phyloP scores from a whole-genome alignment of 1,284 basidiomycete genomes.

The Veloboletus limbatus region DNA sequence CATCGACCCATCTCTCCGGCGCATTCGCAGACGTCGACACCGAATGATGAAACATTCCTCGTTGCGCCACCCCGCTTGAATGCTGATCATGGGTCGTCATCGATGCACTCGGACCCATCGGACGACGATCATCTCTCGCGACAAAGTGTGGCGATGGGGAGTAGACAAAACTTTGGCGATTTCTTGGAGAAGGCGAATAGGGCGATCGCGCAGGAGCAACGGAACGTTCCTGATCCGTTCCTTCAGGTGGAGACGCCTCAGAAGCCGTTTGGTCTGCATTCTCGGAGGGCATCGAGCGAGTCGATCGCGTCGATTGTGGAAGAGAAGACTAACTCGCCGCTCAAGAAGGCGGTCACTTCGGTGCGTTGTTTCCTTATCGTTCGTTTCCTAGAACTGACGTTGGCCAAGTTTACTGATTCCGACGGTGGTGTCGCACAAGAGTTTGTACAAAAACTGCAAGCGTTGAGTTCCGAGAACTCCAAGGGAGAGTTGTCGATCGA shows the following conservation, averaged over 20 bases:
- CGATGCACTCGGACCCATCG: conserved; percentile 28
- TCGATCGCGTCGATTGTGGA: conserved; percentile 87
- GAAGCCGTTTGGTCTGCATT: conserved; percentile 78
- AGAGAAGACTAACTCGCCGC: conserved; percentile 82
- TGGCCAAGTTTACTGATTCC: conserved; percentile 77
- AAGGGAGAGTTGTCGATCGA: conserved; percentile 90
- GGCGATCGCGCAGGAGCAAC: conserved; percentile 76
- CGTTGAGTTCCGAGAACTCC: conserved; percentile 80
- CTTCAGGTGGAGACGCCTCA: conserved; percentile 51
- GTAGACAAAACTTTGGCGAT: conserved; percentile 57
- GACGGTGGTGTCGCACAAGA: conserved; percentile 88
- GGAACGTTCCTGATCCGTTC: conserved; percentile 79
- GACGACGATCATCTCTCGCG: conserved; percentile 60
- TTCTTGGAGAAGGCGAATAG: conserved; percentile 85
- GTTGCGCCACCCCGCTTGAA: conserved; percentile 24
- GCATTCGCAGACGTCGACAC: conserved; percentile 46
- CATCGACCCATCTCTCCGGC: conserved; percentile 41
- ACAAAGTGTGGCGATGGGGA: conserved; percentile 32
- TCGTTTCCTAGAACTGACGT: neutral
- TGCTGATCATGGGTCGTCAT: conserved; percentile 23
- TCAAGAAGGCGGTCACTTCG: conserved; percentile 90
- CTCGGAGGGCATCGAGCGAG: conserved; percentile 77
- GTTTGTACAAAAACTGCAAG: conserved; percentile 83
- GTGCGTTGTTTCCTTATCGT: conserved; percentile 41
- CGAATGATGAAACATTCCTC: conserved; percentile 35